Evolutionary conservation across 192 early-diverging fungal genomes (phyloP), one percentile per base, ranked within the genome.

Genomic region (Pilobolus umbonatus): DNA sequence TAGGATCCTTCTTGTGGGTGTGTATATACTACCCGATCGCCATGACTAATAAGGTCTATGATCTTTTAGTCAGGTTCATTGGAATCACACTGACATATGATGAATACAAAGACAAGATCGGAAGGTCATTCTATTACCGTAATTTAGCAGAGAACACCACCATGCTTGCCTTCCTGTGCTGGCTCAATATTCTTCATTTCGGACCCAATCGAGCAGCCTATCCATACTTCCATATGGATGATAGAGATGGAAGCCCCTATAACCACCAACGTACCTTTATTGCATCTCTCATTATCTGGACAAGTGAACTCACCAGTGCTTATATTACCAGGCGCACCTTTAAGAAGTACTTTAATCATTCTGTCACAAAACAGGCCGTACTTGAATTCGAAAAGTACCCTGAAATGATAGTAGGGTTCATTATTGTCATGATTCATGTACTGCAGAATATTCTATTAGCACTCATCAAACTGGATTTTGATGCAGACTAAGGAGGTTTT

Each of bases 141-240:
- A 89, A 87, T 65, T 69, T 84, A 31, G 88, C 88, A 11, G 88
- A 89, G 63, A 89, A 89, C 54, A 80, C 79, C 0, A 89, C 88
- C 22, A 85, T 89, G 79, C 62, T 89, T n/a, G 83, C 83, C 8
- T 89, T 89, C 52, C 46, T 89, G 30, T 75, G 72, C 49, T 88
- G 86, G 85, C 76, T 86, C 36, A 73, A 77, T 43, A 75, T 89
- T 12, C 73, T 89, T 38, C 80, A 86, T 66, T 84, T 78, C 56
- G 88, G 88, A 12, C 84, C 86, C 26, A 89, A 89, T 62, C 40
- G 75, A 38, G 58, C 57, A 15, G 80, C 81, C 38, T 89, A 89
- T 63, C 78, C 85, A 19, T 85, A 85, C 48, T 89, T 89, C 35
- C 72, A 80, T 45, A 87, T 89, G 65, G 75, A 81, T 58, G 79